Base-by-base conservation (phyloP, 257 asterid species). In the Penstemon eatonii region DNA sequence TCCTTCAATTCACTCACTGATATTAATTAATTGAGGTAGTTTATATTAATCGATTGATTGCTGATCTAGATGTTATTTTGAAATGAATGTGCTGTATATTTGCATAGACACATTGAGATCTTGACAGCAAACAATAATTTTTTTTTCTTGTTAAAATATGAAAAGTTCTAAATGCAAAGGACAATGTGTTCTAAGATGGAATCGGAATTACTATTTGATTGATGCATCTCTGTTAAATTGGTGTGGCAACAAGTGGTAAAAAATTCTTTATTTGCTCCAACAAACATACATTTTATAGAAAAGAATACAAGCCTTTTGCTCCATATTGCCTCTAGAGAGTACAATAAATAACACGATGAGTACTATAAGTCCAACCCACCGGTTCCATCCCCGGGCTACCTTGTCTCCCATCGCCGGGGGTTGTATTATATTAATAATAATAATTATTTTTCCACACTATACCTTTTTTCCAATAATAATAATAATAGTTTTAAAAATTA, bases 261-360 rank as follows among this genome's bases (percentile, higher is more conserved):
- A 12, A 43, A 62, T 38, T 38, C 40, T 44, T 65, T 38, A 6
- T 7, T 65, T 6, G 46, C 8, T 49, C 33, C 12, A 49, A 25
- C 51, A 64, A 63, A 53, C 58, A n/a, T 13, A 15, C 46, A 49
- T 45, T 41, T 60, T 13, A 13, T 53, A 5, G 33, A 53, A 53
- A 60, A 15, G 8, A 6, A 59, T 59, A 19, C 1, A 5, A 59
- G 33, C 51, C 41, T n/a, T 60, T 64, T 36, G 57, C 11, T 11
- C 9, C 40, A 49, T 64, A 15, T 36, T 50, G 55, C 13, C 2
- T 62, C 8, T 62, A 44, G 18, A 37, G 56, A 49, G 12, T 43
- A 49, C 18, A 65, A 25, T 33, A 13, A 6, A 25, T 33, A 13
- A 6, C 69, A 65, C 33, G 44, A 63, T 12, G 65, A 61, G 54